A percentile compares a stretch with the other conserved stretches of the same genome.
Conservation (phyloP, 495 filamentous ascomycete species). For the Aspergillus affinis region DNA sequence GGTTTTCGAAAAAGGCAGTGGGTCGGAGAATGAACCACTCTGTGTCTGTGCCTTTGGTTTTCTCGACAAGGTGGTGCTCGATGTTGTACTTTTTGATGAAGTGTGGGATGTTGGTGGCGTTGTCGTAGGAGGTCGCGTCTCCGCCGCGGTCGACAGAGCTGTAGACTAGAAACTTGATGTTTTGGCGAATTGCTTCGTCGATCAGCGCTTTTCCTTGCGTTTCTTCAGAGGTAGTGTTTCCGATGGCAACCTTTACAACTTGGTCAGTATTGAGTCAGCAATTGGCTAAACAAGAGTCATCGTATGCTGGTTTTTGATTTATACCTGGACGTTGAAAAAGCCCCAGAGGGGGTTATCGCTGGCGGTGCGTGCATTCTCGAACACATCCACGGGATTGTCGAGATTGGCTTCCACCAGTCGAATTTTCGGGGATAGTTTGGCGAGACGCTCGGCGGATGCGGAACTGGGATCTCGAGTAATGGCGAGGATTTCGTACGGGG, state of each 20-base stretch:
- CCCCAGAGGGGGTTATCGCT: slow-evolving; percentile 51
- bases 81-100: slow-evolving; percentile 64
- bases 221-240: slow-evolving; percentile 4
- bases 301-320: too few species aligned
- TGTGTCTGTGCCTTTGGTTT: slow-evolving; percentile 40
- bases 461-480: slow-evolving; percentile 63
- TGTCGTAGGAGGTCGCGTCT: slow-evolving; percentile 45
- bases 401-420: slow-evolving; percentile 59
- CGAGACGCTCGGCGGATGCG: slow-evolving; percentile 51
- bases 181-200: slow-evolving; percentile 54
- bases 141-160: slow-evolving; percentile 67
- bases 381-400: slow-evolving; percentile 50
- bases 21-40: slow-evolving; percentile 62
- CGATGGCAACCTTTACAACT: too few species aligned
- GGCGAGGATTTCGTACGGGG: slow-evolving; percentile 63
- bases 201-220: slow-evolving; percentile 60
- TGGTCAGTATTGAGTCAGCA: too few species aligned
- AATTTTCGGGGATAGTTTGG: slow-evolving; percentile 42
- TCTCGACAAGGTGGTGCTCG: slow-evolving; percentile 58
- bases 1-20: slow-evolving; percentile 66
- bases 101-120: slow-evolving; percentile 59
- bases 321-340: slow-evolving; percentile 49
- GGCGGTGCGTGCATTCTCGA: slow-evolving; percentile 44
- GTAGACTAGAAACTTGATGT: slow-evolving; percentile 64
- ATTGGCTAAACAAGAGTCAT: too few species aligned